Evolutionary conservation across 2,329 filamentous ascomycete genomes (phyloP).

Genomic region (Fusarium longipes): DNA sequence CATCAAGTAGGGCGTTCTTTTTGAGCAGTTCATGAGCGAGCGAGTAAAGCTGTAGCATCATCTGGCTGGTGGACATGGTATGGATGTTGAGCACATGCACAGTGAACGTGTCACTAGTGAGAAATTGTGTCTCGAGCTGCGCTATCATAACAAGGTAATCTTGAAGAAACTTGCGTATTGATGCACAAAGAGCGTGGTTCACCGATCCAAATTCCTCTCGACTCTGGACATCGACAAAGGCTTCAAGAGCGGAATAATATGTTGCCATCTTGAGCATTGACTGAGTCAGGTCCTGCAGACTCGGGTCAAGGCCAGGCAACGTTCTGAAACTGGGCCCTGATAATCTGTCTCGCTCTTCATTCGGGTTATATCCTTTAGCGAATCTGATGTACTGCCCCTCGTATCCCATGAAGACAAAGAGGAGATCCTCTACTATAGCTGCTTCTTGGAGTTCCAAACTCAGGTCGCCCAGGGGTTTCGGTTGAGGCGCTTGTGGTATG

Average conservation of each 20-base stretch:
- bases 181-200: slow-evolving; percentile 95
- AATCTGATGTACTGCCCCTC: slow-evolving; percentile 98
- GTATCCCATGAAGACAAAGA: slow-evolving; percentile 98
- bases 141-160: slow-evolving; percentile 94
- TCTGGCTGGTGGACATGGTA: slow-evolving; percentile 88
- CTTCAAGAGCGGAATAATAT: slow-evolving; percentile 89
- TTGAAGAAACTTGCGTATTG: slow-evolving; percentile 88
- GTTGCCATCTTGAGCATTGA: slow-evolving; percentile 95
- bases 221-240: slow-evolving; percentile 94
- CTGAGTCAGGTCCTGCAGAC: slow-evolving; percentile 84
- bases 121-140: slow-evolving; percentile 91
- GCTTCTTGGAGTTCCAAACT: slow-evolving; percentile 86
- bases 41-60: slow-evolving; percentile 89
- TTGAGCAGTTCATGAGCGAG: slow-evolving; percentile 88
- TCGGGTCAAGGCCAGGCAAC: slow-evolving; percentile 86
- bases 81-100: slow-evolving; percentile 93
- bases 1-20: slow-evolving; percentile 87
- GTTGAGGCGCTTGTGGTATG: slow-evolving; percentile 76
- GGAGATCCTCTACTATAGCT: slow-evolving; percentile 86
- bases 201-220: slow-evolving; percentile 92
- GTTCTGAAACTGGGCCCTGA: slow-evolving; percentile 85
- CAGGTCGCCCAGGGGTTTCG: slow-evolving; percentile 76
- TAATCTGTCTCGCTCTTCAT: slow-evolving; percentile 86
- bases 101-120: slow-evolving; percentile 90
- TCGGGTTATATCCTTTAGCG: slow-evolving; percentile 82